Evolutionary conservation across 2,329 filamentous ascomycete species (phyloP).

Genomic region (Setomelanomma holmii): DNA sequence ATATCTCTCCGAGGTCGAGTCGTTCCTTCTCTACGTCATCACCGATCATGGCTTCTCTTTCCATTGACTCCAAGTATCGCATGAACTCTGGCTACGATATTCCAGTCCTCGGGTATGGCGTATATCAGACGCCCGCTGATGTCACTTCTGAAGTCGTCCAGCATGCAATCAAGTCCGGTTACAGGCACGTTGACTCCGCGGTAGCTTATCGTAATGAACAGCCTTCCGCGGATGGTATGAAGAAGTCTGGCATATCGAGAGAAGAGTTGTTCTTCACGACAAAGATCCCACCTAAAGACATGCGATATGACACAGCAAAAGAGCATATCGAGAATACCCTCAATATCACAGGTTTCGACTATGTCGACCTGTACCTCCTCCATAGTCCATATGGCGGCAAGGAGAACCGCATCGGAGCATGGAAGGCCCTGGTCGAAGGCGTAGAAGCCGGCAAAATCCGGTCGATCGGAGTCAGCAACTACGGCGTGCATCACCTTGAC

Average conservation of each 20-base stretch:
- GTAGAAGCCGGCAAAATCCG: conserved; percentile 60
- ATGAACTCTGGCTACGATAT: conserved; percentile 69
- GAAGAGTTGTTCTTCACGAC: conserved; percentile 73
- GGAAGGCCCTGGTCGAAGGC: conserved; percentile 62
- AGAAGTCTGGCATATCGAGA: conserved; percentile 62
- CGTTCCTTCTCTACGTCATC: conserved; percentile 35
- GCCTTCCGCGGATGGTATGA: conserved; percentile 70
- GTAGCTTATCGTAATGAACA: conserved; percentile 71
- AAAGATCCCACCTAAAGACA: conserved; percentile 69
- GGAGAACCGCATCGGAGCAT: conserved; percentile 58
- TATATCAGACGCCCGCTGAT: conserved; percentile 58
- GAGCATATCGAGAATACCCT: conserved; percentile 61
- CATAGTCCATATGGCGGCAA: conserved; percentile 63
- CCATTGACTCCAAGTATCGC: conserved; percentile 57
- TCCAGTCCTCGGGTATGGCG: conserved; percentile 65
- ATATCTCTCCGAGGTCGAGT: conserved; percentile 4
- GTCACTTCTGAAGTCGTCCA: conserved; percentile 64
- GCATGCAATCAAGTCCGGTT: conserved; percentile 66
- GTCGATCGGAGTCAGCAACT: conserved; percentile 63
- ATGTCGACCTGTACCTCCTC: conserved; percentile 70
- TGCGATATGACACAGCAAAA: conserved; percentile 66
- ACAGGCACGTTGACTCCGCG: conserved; percentile 72
- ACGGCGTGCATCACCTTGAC: conserved; percentile 62
- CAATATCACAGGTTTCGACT: conserved; percentile 66
- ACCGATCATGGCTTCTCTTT: conserved; percentile 51